A percentile compares a stretch with the other conserved stretches of the same genome.
Evolutionary conservation across 2,329 filamentous ascomycete species (phyloP).

Genomic region (Monosporascus ibericus): DNA sequence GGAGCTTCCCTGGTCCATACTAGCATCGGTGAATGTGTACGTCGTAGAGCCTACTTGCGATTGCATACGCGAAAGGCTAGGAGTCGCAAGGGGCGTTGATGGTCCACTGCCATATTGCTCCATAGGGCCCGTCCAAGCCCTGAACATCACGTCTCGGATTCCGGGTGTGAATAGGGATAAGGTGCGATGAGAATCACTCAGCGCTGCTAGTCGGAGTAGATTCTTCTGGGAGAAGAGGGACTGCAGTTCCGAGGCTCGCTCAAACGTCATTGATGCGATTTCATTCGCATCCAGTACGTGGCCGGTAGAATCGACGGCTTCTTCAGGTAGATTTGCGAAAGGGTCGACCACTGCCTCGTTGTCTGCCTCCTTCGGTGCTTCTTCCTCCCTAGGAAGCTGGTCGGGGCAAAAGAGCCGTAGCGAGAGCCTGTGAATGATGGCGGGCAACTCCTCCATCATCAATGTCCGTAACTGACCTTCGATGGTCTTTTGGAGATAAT

Average conservation of each 20-base stretch:
- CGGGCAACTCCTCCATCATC: conserved; percentile 96
- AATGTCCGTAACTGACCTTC: conserved; percentile 86
- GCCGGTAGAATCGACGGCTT: conserved; percentile 75
- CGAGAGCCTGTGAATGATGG: conserved; percentile 90
- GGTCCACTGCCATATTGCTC: conserved; percentile 58
- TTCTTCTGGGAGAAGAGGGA: conserved; percentile 96
- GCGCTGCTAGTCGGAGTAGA: conserved; percentile 69
- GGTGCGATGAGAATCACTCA: conserved; percentile 85
- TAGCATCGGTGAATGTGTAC: conserved; percentile 69
- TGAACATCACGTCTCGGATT: conserved; percentile 85
- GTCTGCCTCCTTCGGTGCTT: conserved; percentile 40
- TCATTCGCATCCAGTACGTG: conserved; percentile 70
- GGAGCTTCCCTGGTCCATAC: conserved; percentile 52
- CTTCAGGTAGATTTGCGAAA: conserved; percentile 72
- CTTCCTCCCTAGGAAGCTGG: conserved; percentile 63
- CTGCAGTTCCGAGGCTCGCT: conserved; percentile 74
- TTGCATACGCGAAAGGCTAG: conserved; percentile 55
- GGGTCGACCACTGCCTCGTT: conserved; percentile 67
- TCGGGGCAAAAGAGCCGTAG: conserved; percentile 87
- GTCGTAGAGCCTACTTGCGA: conserved; percentile 56
- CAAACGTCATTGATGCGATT: conserved; percentile 70
- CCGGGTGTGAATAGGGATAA: conserved; percentile 85
- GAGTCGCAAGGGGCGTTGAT: conserved; percentile 42
- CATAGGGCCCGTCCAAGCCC: conserved; percentile 79
- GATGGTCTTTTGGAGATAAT: conserved; percentile 94